These are phyloP conservation scores for Arabidopsis thaliana DNA, from an alignment of 345 rosid species.

Conservation along the genomic window DNA sequence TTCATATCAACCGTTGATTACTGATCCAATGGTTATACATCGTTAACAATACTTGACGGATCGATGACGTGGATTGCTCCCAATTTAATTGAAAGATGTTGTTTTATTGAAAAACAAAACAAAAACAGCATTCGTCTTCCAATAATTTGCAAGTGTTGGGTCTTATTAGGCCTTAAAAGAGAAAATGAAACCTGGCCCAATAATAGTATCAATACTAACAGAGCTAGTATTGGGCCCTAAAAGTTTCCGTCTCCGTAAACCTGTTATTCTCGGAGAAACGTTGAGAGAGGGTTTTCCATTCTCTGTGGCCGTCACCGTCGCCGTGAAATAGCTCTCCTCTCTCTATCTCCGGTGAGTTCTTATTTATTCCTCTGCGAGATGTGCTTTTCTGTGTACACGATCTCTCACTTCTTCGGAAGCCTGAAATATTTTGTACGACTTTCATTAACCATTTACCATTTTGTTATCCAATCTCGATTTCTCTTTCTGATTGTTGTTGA, in stretches of 20 bases:
- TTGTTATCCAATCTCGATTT: conserved; percentile 1
- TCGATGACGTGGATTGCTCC: conserved; percentile 38
- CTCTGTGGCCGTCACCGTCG: conserved; percentile 28
- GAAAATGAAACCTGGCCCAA: neutral
- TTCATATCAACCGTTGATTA: neutral
- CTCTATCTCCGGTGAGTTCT: conserved; percentile 28
- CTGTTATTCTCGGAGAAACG: neutral
- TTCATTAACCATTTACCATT: neutral
- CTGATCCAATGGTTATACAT: conserved; percentile 18
- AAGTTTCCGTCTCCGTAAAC: neutral
- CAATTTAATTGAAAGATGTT: too few relatives aligned
- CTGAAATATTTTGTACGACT: neutral
- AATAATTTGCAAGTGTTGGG: too few relatives aligned
- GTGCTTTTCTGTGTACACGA: too few relatives aligned
- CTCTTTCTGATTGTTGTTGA: neutral
- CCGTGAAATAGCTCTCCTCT: conserved; percentile 15
- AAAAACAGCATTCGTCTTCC: too few relatives aligned
- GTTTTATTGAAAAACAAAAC: too few relatives aligned
- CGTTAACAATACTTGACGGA: neutral
- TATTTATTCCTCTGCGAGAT: neutral
- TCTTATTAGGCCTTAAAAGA: neutral
- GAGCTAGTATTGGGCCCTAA: neutral
- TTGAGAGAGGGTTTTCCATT: conserved; percentile 1
- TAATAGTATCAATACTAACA: neutral
- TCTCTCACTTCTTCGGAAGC: neutral